These are phyloP conservation scores for Omphalotus guepiniiformis DNA, from an alignment of 768 basidiomycete genomes.

Conservation along the genomic window DNA sequence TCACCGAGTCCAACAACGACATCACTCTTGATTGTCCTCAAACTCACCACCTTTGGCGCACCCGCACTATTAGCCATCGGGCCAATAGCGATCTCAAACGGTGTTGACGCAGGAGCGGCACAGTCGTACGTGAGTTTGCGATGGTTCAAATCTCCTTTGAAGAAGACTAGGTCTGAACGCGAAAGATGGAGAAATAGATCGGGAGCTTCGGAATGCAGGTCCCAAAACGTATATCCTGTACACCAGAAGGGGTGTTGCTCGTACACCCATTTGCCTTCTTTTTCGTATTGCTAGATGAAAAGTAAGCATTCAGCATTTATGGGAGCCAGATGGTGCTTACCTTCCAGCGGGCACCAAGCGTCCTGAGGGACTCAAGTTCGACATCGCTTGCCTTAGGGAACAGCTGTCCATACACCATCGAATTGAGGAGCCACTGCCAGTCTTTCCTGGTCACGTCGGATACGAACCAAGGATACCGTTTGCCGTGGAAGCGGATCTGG, in stretches of 20 bases:
- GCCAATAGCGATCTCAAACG: constrained; percentile 88
- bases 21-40: constrained; percentile 93
- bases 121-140: constrained; percentile 88
- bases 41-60: constrained; percentile 79
- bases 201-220: constrained; percentile 76
- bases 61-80: constrained; percentile 88
- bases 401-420: constrained; percentile 87
- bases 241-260: constrained; percentile 96
- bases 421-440: constrained; percentile 89
- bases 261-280: constrained; percentile 90
- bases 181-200: constrained; percentile 92
- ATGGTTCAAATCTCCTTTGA: constrained; percentile 95
- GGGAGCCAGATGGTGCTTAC: constrained; percentile 27
- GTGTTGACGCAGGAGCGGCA: constrained; percentile 79
- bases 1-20: constrained; percentile 85
- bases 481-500: constrained; percentile 91
- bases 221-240: constrained; percentile 95
- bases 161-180: constrained; percentile 84
- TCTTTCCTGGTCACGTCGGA: constrained; percentile 91
- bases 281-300: constrained; percentile 72
- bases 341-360: constrained; percentile 89
- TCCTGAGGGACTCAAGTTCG: constrained; percentile 76
- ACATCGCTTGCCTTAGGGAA: constrained; percentile 80
- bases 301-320: constrained; percentile 5
- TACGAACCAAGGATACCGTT: constrained; percentile 93